phyloP scores from a whole-genome alignment of 768 basidiomycete genomes.

The Boletus pseudopeckii region DNA sequence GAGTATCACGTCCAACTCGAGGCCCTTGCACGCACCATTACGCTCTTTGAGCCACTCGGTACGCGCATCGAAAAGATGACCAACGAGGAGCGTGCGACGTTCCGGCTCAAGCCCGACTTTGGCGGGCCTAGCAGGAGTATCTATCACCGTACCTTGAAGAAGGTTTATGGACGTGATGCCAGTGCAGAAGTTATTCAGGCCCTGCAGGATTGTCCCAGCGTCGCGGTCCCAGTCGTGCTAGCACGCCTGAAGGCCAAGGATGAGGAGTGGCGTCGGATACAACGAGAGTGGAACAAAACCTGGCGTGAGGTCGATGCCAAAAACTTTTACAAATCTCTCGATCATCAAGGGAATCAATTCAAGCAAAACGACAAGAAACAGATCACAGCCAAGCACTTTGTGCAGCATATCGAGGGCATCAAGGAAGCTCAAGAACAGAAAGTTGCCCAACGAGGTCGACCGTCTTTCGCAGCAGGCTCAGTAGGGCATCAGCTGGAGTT shows the following conservation, averaged over 20 bases:
- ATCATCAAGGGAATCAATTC: constrained; percentile 93
- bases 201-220: constrained; percentile 86
- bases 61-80: constrained; percentile 86
- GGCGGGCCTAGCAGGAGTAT: constrained; percentile 85
- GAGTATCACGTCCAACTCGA: constrained; percentile 97
- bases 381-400: constrained; percentile 80
- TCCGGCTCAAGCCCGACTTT: constrained; percentile 82
- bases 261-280: constrained; percentile 93
- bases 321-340: constrained; percentile 97
- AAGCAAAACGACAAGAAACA: constrained; percentile 95
- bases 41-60: constrained; percentile 84
- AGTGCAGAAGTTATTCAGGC: constrained; percentile 77
- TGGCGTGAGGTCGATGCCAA: constrained; percentile 97
- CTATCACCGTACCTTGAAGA: constrained; percentile 92
- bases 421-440: constrained; percentile 55
- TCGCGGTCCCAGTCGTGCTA: constrained; percentile 90
- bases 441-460: constrained; percentile 25
- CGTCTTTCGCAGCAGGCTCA: constrained; percentile 43
- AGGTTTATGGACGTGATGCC: constrained; percentile 83
- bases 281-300: constrained; percentile 93
- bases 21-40: constrained; percentile 85
- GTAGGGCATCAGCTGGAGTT: constrained; percentile 77
- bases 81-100: constrained; percentile 75
- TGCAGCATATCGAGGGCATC: constrained; percentile 70
- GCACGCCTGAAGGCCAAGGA: constrained; percentile 87